Base-by-base conservation (phyloP, 192 early-diverging fungal species). In the Coemansia sp. region DNA sequence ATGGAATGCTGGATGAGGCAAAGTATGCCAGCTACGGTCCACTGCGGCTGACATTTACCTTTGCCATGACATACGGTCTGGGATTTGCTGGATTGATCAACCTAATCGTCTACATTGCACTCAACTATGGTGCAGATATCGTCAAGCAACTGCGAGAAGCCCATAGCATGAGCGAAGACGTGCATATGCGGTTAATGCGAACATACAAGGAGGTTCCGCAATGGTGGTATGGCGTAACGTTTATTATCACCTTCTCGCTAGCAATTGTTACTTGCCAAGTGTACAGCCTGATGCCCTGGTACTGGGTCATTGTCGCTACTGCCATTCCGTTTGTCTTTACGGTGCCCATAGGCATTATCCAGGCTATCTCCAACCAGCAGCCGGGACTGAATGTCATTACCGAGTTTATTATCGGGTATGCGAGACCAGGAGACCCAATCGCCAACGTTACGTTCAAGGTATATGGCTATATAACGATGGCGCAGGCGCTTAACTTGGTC, bases 361-460 rank as follows among this genome's bases (percentile, higher is more conserved):
- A 80, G 39, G 87, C 87, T 11, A 75, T 93, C 30, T 85, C 90
- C 23, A 93, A 93, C 63, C 79, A 81, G 55, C 79, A 82, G 44
- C 82, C 90, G 2, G 85, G 86, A 23, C 75, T 92, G 31, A 93
- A 95, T 64, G 81, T 96, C 37, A 79, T 93, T 40, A 88, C 87
- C 42, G 90, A 96, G 79, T 86, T 92, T 53, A 82, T 93, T 44
- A 86, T 84, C 39, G 93, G 93, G 45, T 88, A 87, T 38, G 69
- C 61, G 5, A 66, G 86, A 0, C 87, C 90, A 8, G 93, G 91
- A 16, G 69, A 92, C 47, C 82, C 90, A 10, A 87, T 91, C 15
- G 87, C 85, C 50, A 89, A 90, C 42, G 85, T 92, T 42, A 84
- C 87, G 1, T 95, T 92, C 83, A 95, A 95, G 67, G 86, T 88